These are phyloP conservation scores for Coprinopsis strossmayeri DNA, from an alignment of 768 basidiomycete species.

Conservation along the genomic window DNA sequence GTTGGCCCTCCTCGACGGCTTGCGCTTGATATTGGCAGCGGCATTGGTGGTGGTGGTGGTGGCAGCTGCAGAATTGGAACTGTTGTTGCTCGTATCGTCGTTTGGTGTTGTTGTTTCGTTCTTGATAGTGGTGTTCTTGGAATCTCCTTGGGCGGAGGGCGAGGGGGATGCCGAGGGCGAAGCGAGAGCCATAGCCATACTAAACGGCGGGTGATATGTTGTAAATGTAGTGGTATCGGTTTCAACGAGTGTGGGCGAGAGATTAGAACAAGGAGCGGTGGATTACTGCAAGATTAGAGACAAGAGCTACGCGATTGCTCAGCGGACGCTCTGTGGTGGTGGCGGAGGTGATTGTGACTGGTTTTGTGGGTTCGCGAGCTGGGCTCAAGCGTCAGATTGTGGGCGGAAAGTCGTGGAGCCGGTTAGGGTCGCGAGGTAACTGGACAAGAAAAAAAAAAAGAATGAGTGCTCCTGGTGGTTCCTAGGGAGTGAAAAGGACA, in stretches of 20 bases:
- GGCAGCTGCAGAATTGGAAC: slow-evolving; percentile 13
- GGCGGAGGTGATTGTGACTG: slow-evolving; percentile 11
- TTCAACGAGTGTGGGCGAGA: slow-evolving; percentile 1
- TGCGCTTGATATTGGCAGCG: slow-evolving; percentile 56
- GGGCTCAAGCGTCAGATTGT: slow-evolving; percentile 53
- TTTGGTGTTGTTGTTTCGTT: slow-evolving; percentile 7
- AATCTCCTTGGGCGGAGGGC: slow-evolving; percentile 20
- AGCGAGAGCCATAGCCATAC: slow-evolving; percentile 35
- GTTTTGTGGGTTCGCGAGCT: slow-evolving; percentile 45
- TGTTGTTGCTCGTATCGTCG: slow-evolving; percentile 10
- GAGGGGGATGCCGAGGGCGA: slow-evolving; percentile 43
- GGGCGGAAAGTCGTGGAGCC: slow-evolving; percentile 32
- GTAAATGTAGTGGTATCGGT: slow-evolving; percentile 12
- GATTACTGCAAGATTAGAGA: background rate
- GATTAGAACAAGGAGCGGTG: slow-evolving; percentile 9
- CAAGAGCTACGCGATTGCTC: slow-evolving; percentile 33
- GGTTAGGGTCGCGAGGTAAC: slow-evolving; percentile 92
- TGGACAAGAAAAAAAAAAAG: slow-evolving; percentile 24
- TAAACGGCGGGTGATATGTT: slow-evolving; percentile 12
- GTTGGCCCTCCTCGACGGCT: slow-evolving; percentile 84
- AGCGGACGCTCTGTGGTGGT: slow-evolving; percentile 25
- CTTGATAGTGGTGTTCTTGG: slow-evolving; percentile 7
- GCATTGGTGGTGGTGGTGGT: slow-evolving; percentile 13
- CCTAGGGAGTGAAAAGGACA: slow-evolving; percentile 12
- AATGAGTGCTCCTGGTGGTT: slow-evolving; percentile 12